phyloP scores from a whole-genome alignment of 805 yeast species.

The Metschnikowia bowlesiae region DNA sequence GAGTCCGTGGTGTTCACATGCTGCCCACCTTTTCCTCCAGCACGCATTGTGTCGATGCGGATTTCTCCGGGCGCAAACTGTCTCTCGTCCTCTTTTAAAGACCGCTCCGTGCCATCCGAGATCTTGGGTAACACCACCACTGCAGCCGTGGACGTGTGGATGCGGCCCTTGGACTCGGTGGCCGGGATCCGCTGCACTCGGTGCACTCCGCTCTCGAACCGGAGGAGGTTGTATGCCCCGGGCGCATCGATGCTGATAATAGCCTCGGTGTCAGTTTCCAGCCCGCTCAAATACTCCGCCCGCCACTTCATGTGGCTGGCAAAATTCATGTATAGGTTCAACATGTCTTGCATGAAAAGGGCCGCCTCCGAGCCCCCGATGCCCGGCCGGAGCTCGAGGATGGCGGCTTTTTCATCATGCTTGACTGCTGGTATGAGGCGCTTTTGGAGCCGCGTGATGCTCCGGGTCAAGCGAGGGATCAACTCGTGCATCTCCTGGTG shows the following conservation, averaged over 20 bases:
- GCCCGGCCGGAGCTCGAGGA: constrained; percentile 88
- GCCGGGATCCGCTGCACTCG: constrained; percentile 92
- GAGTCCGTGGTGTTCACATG: constrained; percentile 97
- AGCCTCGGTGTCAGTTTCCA: constrained; percentile 74
- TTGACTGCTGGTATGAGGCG: constrained; percentile 71
- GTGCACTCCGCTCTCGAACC: constrained; percentile 93
- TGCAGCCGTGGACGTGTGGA: constrained; percentile 95
- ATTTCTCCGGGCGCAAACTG: constrained; percentile 83
- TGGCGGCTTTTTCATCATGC: constrained; percentile 70
- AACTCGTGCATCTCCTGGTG: constrained; percentile 48
- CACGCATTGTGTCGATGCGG: constrained; percentile 93
- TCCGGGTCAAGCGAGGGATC: constrained; percentile 40
- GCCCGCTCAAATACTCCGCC: constrained; percentile 51
- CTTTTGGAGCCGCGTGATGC: constrained; percentile 46
- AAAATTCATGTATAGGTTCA: constrained; percentile 75
- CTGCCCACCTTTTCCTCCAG: constrained; percentile 97
- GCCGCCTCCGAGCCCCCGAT: constrained; percentile 95
- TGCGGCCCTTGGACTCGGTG: constrained; percentile 90
- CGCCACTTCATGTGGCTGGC: constrained; percentile 68
- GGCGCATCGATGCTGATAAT: constrained; percentile 62
- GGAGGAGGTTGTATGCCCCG: constrained; percentile 68
- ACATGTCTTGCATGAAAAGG: constrained; percentile 74
- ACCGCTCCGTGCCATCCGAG: constrained; percentile 48
- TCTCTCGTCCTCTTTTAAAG: constrained; percentile 52
- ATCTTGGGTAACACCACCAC: constrained; percentile 88